Evolutionary conservation across 176 grass and related monocot genomes (phyloP), one percentile per base, ranked within the genome.

Genomic region (Aegilops speltoides): DNA sequence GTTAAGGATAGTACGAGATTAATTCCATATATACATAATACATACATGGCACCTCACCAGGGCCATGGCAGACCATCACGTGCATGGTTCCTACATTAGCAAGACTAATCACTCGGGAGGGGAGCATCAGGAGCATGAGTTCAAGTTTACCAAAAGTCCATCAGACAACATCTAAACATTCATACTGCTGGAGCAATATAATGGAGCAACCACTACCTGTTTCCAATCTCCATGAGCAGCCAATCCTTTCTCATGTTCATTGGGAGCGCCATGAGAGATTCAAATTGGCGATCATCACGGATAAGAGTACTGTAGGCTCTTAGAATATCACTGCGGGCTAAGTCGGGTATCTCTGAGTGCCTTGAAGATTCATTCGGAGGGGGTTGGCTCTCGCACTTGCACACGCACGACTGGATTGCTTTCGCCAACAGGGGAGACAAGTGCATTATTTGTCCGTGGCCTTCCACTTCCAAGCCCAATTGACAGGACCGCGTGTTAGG

Each of bases 211-310:
- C 36, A 37, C 36, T 37, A 37, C 36, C 36, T 37, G 36, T 37
- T 37, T 37, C 36, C 36, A 37, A 37, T 37, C 36, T 37, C 36
- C 36, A 37, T 37, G 36, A 37, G 36, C 36, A 37, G 36, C 36
- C 36, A 37, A 37, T 37, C 36, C 36, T 37, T 37, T 7, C 36
- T 37, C 36, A 37, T 37, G 36, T 7, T 37, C 36, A 37, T 33
- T 7, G 73, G 83, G 24, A 85, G 73, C 14, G 29, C 62, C 62
- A 85, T 28, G 4, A 85, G 73, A 37, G 62, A 67, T 36, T 64
- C 76, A 45, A 78, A 85, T 46, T 9, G 29, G 15, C 62, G 41
- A 2, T 62, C 77, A 61, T 80, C 66, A 4, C 52, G 34, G 25
- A 60, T 19, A 10, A 72, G 77, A 22, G 1, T 13, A n/a, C 84